Evolutionary conservation across 768 basidiomycete species (phyloP), one percentile per base, ranked within the genome.

Genomic region (Mycena alexandri): DNA sequence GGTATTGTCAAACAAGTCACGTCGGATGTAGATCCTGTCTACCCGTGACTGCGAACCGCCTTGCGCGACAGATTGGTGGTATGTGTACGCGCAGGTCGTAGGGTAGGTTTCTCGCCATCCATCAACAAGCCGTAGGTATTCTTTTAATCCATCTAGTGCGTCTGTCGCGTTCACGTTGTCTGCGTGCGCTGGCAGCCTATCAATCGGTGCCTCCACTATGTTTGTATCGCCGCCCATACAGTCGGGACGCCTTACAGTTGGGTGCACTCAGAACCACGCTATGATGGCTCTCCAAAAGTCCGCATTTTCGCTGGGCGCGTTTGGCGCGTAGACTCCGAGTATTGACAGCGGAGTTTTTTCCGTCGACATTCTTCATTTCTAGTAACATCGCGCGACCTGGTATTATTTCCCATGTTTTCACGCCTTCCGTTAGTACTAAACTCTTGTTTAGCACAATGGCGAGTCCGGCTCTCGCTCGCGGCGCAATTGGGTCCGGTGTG

Each of bases 241-340:
- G 29, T 57, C 56, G 2, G 56, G 56, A 6, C 22, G 43, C 6
- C 29, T 29, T 6, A 29, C 29, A 3, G 3, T 6, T 6, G 29
- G 29, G 29, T 29, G 29, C 29, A 6, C 29, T 3, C 29, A 6
- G 29, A 29, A 29, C 29, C 29, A 29, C 6, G 29, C 29, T 29
- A 29, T 1, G 16, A 13, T n/a, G 11, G 5, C n/a, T 17, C 19
- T 33, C 78, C 78, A 82, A 72, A 83, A 81, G 0, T 51, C 17
- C 2, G 48, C 60, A 34, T 83, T 79, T 25, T 76, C 70, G 0
- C n/a, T 17, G 3, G 54, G 47, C 25, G 58, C 52, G 60, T 81
- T 81, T 0, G 81, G 83, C 3, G 81, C 76, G 43, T 83, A 83
- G 0, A 83, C 58, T 7, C 73, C 78, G 0, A 83, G 69, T 0